Base-by-base conservation (phyloP, 2,329 filamentous ascomycete genomes). In the Aspergillus eucalypticola region DNA sequence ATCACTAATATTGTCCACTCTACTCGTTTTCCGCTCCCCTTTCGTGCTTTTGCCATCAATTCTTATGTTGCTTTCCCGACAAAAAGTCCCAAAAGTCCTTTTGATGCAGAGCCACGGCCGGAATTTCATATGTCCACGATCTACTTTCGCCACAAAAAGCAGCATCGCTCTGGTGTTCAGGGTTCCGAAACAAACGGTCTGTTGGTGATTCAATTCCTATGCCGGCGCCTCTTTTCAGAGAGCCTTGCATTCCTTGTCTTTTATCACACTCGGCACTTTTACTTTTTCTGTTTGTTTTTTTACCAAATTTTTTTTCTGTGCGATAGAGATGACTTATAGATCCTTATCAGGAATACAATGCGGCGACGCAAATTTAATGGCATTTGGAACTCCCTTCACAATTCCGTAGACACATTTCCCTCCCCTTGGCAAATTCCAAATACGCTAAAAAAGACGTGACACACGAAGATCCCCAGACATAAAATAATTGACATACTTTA, bases 141-240 rank as follows among this genome's bases (percentile, higher is more conserved):
- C 46, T 50, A 27, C 46, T 50, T 50, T 29, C n/a, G 46, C 25
- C 23, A 13, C 11, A 27, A 58, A 58, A 56, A 55, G 61, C 61
- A 63, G 61, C 61, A 63, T 63, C 55, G 55, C 55, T 42, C 57
- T 41, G 61, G 59, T 54, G 61, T 63, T 42, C 49, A 44, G 55
- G 55, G 53, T 50, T 48, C 35, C 32, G 21, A 32, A 46, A 32
- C 25, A 56, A 60, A 61, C 51, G 51, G 35, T 51, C 41, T 50
- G 35, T 53, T 46, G 13, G 21, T 27, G 53, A 55, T 41, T 35
- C 32, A 13, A 35, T 35, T 35, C 21, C n/a, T 7, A 29, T 25
- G 53, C 8, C 21, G 17, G 19, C 41, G n/a, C n/a, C 17, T 6
- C 19, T 5, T 23, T 44, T 44, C 41, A 44, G 41, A 44, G 19